Conservation (phyloP, 352 stramenopile genomes). For the Globisporangium uncinulatum region DNA sequence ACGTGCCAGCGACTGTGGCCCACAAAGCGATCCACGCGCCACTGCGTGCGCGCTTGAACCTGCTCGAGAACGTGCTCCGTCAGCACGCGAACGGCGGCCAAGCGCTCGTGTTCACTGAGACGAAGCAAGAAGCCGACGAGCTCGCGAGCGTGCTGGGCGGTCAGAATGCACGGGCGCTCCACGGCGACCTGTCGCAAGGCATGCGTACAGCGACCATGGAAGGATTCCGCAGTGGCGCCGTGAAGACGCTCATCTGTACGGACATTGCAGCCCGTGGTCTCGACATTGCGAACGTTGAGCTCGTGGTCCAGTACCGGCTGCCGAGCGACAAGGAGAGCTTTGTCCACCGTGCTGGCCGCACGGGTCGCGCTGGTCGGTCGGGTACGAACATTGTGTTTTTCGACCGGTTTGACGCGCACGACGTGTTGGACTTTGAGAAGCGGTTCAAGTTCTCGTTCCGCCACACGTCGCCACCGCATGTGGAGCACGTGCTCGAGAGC, state of each 20-base stretch:
- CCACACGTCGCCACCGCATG: conserved; percentile 43
- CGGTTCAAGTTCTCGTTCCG: conserved; percentile 72
- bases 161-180: conserved; percentile 51
- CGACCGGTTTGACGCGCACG: conserved; percentile 49
- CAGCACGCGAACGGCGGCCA: conserved; percentile 63
- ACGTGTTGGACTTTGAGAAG: conserved; percentile 76
- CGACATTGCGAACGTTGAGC: conserved; percentile 87
- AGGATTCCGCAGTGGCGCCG: conserved; percentile 92
- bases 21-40: conserved; percentile 92
- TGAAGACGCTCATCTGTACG: conserved; percentile 91
- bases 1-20: conserved; percentile 80
- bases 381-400: conserved; percentile 87
- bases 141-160: conserved; percentile 85
- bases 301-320: conserved; percentile 93
- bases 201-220: conserved; percentile 94
- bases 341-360: conserved; percentile 90
- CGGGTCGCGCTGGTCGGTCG: conserved; percentile 77
- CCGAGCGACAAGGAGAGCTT: conserved; percentile 93
- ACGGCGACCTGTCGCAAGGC: conserved; percentile 77
- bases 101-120: conserved; percentile 97
- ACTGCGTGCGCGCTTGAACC: conserved; percentile 48
- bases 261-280: conserved; percentile 88
- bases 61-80: conserved; percentile 67
- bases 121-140: conserved; percentile 94
- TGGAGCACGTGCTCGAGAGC: conserved; percentile 58